phyloP scores from a whole-genome alignment of 148 eudicot species.

The Simmondsia chinensis region DNA sequence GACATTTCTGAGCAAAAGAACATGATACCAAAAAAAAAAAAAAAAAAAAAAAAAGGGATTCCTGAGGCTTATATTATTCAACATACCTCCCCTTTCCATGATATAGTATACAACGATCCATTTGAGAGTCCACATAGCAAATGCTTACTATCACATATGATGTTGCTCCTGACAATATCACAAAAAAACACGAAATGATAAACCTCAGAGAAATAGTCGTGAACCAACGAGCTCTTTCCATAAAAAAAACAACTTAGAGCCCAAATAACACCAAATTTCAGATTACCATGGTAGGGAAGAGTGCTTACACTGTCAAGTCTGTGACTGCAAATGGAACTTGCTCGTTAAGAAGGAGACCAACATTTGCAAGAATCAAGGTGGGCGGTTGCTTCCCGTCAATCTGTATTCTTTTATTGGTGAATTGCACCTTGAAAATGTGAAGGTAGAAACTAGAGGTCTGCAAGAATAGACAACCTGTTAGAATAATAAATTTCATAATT shows the following conservation, averaged over 20 bases:
- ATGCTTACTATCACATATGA: slow-evolving; percentile 77
- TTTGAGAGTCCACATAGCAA: slow-evolving; percentile 70
- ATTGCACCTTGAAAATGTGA: slow-evolving; percentile 80
- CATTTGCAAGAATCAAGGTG: slow-evolving; percentile 50
- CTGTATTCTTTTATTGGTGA: slow-evolving; percentile 67
- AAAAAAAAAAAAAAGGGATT: neutral
- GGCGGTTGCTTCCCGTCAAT: slow-evolving; percentile 93
- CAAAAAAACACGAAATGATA: too few relatives aligned
- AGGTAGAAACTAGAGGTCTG: slow-evolving; percentile 88
- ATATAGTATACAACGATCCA: slow-evolving; percentile 81
- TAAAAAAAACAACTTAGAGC: too few relatives aligned
- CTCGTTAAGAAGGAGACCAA: slow-evolving; percentile 73
- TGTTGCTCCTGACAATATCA: slow-evolving; percentile 61
- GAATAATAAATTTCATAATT: neutral
- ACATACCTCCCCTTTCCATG: slow-evolving; percentile 99
- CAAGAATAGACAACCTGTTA: slow-evolving; percentile 19
- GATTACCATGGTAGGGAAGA: neutral
- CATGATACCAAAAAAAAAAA: neutral
- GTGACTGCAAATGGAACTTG: slow-evolving; percentile 68
- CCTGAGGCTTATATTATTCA: neutral
- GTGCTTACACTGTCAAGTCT: slow-evolving; percentile 55
- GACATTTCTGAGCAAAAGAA: neutral
- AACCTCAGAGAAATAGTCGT: too few relatives aligned
- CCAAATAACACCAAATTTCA: neutral
- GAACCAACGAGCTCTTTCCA: too few relatives aligned